Base-by-base conservation (phyloP, 202 grass and related monocot species). In the Eragrostis tef region DNA sequence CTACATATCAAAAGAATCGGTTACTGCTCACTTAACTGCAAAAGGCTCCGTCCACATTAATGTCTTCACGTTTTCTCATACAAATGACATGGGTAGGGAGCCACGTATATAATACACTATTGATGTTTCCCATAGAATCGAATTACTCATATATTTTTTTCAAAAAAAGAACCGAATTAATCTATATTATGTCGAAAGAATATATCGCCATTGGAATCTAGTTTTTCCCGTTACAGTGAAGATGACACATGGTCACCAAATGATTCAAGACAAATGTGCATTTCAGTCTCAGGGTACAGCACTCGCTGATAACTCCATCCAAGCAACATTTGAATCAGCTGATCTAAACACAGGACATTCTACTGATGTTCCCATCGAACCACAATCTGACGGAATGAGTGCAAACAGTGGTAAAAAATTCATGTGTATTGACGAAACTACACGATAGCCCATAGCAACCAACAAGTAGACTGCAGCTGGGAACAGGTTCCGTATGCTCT, bases 391-490 rank as follows among this genome's bases (percentile, higher is more conserved):
- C 25, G 4, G 56, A 13, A 45, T 26, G 36, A 47, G 14, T 0
- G 17, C 59, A 25, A 7, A 56, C 41, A 73, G 71, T 26, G 46
- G 46, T 54, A 7, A 76, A 70, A 75, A 36, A n/a, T n/a, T n/a
- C n/a, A n/a, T n/a, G 26, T 39, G 50, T 25, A 56, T 66, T 73
- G 65, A 27, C 48, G 66, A 86, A 67, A 78, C 74, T 86, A 79
- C 60, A 64, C 5, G 44, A 69, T 68, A 68, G 26, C 56, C 53
- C 19, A 65, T 58, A 42, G 36, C 53, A 75, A 52, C 24, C 27
- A 61, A 48, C 12, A 44, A 54, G 52, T 73, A 24, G 42, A 81
- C 47, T 58, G 20, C 11, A 11, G 17, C 29, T 26, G 11, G 4
- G 12, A 72, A 59, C 25, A 70, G 9, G 11, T 47, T 77, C 26